Conservation (phyloP, 1,284 basidiomycete genomes). For the Cutaneotrichosporon curvatum region DNA sequence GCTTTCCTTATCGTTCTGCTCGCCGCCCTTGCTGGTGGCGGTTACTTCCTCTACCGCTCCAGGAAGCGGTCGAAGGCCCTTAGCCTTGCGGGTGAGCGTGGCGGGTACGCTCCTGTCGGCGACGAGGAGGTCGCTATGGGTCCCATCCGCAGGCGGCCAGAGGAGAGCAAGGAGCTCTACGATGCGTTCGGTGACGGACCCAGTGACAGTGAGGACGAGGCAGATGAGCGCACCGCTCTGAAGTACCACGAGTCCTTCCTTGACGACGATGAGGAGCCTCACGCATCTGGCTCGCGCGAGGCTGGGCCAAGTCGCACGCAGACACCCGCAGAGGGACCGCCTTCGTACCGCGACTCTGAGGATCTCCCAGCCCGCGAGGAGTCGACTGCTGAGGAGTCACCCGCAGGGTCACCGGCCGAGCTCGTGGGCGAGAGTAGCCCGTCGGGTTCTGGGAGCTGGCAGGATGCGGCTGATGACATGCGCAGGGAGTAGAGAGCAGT, state of each 20-base stretch:
- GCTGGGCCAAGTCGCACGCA: not conserved
- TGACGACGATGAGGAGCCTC: constrained; percentile 34
- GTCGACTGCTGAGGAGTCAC: not conserved
- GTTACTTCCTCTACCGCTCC: constrained; percentile 51
- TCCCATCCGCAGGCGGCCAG: constrained; percentile 47
- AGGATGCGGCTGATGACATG: constrained; percentile 41
- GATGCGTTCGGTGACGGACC: constrained; percentile 76
- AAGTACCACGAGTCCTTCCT: constrained; percentile 46
- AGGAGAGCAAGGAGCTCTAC: constrained; percentile 64
- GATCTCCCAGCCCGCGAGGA: constrained; percentile 5
- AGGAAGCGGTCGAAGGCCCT: constrained; percentile 48
- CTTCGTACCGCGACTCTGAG: constrained; percentile 25
- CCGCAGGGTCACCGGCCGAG: not conserved
- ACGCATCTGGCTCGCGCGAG: constrained; percentile 3
- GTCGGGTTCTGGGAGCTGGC: constrained; percentile 33
- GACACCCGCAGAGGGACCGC: constrained; percentile 1
- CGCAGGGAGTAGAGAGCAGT: not conserved
- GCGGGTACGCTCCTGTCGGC: constrained; percentile 61
- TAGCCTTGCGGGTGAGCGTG: constrained; percentile 43
- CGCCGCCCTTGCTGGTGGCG: constrained; percentile 58
- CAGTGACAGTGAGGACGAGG: constrained; percentile 35
- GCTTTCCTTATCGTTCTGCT: constrained; percentile 65
- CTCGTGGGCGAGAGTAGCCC: constrained; percentile 14
- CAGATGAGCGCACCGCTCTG: constrained; percentile 29
- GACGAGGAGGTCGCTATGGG: constrained; percentile 67